These are phyloP conservation scores for Colletotrichum magnum DNA, from an alignment of 2,329 filamentous ascomycete species.

Conservation along the genomic window DNA sequence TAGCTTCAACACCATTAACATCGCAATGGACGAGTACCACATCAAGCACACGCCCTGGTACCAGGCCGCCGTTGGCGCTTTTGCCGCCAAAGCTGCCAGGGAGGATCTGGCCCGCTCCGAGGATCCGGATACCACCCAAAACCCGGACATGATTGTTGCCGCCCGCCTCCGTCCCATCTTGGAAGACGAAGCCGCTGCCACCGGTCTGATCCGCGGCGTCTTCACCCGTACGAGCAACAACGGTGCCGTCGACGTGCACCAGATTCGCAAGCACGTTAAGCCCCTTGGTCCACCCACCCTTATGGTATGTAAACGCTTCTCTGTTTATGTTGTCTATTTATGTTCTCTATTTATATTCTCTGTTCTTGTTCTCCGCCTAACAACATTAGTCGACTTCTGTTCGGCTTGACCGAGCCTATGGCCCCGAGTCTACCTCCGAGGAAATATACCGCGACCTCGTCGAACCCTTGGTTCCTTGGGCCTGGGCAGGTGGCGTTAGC, in stretches of 20 bases:
- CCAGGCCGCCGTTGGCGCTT: conserved; percentile 21
- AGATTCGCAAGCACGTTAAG: conserved; percentile 51
- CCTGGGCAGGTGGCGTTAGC: conserved; percentile 61
- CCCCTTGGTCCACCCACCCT: conserved; percentile 48
- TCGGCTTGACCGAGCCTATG: conserved; percentile 54
- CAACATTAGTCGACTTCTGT: conserved; percentile 50
- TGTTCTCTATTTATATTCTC: no score
- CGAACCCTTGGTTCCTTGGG: conserved; percentile 58
- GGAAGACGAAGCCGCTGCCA: conserved; percentile 49
- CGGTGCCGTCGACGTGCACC: conserved; percentile 53
- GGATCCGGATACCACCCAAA: conserved; percentile 3
- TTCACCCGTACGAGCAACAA: conserved; percentile 43
- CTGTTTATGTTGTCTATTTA: no score
- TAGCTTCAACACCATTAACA: background rate
- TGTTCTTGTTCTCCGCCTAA: background rate
- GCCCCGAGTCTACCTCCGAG: conserved; percentile 51
- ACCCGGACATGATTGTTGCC: conserved; percentile 52
- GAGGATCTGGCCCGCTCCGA: background rate
- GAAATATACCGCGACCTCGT: conserved; percentile 58
- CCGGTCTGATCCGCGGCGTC: conserved; percentile 47
- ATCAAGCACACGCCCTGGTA: conserved; percentile 30
- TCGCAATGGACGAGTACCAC: conserved; percentile 28
- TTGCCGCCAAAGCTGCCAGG: conserved; percentile 17
- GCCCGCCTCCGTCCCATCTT: conserved; percentile 55
- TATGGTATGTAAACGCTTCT: conserved; percentile 43